Evolutionary conservation across 306 rosid genomes (phyloP).

Genomic region (Rosa multiflora): DNA sequence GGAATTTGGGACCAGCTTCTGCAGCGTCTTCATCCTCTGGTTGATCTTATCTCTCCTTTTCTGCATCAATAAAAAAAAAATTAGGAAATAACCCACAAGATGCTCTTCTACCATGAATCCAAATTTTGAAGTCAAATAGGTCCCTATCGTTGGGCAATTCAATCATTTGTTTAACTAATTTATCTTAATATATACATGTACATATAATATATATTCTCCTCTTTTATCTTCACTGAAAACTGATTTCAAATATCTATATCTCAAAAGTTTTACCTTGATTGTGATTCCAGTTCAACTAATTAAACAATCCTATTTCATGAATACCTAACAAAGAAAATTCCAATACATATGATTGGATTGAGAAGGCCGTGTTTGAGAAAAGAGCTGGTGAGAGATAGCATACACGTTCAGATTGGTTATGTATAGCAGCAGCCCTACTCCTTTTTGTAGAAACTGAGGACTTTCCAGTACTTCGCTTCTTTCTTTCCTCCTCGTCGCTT

Average conservation of each 20-base stretch:
- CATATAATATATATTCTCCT: too few relatives aligned
- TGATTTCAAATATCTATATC: too few relatives aligned
- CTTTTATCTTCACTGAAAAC: too few relatives aligned
- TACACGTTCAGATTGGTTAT: conserved; percentile 97
- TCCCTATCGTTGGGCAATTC: not conserved
- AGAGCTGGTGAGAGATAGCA: not conserved
- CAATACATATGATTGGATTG: conserved; percentile 5
- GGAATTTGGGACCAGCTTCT: conserved; percentile 98
- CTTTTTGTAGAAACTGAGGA: conserved; percentile 65
- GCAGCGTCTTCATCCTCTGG: conserved; percentile 93
- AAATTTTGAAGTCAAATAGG: not conserved
- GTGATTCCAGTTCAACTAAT: not conserved
- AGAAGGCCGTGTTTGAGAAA: not conserved
- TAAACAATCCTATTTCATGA: not conserved
- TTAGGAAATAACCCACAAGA: conserved; percentile 7
- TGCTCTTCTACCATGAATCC: not conserved
- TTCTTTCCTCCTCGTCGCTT: conserved; percentile 41
- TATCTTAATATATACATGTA: too few relatives aligned
- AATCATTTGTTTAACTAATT: conserved; percentile 1
- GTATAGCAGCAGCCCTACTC: conserved; percentile 84
- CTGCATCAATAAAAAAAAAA: conserved; percentile 34
- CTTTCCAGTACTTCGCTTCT: conserved; percentile 44
- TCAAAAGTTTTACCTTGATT: too few relatives aligned
- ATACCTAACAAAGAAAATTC: not conserved
- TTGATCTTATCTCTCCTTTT: conserved; percentile 98